Percentiles rank a stretch among this genome's conserved stretches.
Conservation (phyloP, 768 basidiomycete genomes). For the Suillus occidentalis region DNA sequence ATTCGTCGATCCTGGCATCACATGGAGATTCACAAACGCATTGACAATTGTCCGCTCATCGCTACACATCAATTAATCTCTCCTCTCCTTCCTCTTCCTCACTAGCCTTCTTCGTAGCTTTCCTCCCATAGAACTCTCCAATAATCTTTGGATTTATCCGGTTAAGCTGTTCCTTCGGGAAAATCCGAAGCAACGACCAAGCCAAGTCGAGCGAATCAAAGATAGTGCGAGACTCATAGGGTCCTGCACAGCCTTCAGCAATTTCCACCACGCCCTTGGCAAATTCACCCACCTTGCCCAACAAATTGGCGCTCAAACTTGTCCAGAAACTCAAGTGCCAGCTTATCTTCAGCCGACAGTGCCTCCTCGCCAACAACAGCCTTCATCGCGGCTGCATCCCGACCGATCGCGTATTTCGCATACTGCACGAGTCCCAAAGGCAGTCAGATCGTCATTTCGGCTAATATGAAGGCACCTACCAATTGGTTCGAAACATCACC, state of each 20-base stretch:
- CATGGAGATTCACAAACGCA: not conserved
- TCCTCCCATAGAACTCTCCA: conserved; percentile 88
- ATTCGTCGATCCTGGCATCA: not conserved
- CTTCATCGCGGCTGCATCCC: conserved; percentile 98
- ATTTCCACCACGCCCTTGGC: conserved; percentile 11
- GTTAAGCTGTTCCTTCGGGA: conserved; percentile 98
- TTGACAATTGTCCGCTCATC: not conserved
- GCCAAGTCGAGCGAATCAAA: conserved; percentile 97
- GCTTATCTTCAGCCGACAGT: conserved; percentile 90
- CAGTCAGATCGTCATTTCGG: conserved; percentile 14
- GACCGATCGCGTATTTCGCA: conserved; percentile 97
- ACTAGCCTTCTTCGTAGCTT: conserved; percentile 64
- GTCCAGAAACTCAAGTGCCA: conserved; percentile 95
- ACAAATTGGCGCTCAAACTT: conserved; percentile 98
- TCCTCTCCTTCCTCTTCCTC: conserved; percentile 44
- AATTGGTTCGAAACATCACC: conserved; percentile 99
- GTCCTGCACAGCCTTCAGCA: conserved; percentile 48
- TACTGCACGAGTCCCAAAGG: conserved; percentile 52
- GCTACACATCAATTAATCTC: conserved; percentile 66
- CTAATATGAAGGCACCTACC: conserved; percentile 44
- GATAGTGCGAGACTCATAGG: conserved; percentile 93
- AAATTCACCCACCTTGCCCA: conserved; percentile 71
- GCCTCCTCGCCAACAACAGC: conserved; percentile 99
- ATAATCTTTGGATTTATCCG: conserved; percentile 97
- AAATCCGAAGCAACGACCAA: conserved; percentile 94